Evolutionary conservation across 306 rosid species (phyloP).

Genomic region (Trichosanthes cucumerina): DNA sequence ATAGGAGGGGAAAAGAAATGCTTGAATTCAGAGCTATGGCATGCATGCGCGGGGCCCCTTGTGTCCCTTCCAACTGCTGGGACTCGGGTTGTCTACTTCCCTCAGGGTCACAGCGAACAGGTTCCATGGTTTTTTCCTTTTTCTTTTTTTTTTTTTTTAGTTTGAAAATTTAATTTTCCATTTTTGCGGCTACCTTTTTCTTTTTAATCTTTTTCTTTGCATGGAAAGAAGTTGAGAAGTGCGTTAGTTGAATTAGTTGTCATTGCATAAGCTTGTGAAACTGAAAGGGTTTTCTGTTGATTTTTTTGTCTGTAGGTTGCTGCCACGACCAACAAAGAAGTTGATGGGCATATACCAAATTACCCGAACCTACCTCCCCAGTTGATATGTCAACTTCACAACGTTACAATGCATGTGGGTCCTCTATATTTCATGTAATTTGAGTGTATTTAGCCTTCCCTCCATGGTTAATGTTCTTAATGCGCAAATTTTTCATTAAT

Average conservation of each 20-base stretch:
- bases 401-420: slow-evolving; percentile 80
- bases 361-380: slow-evolving; percentile 77
- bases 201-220: neutral
- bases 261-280: neutral
- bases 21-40: slow-evolving; percentile 94
- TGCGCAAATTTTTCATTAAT: neutral
- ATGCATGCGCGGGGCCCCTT: slow-evolving; percentile 89
- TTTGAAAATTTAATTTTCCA: neutral
- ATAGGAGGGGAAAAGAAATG: slow-evolving; percentile 67
- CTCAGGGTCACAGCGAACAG: slow-evolving; percentile 96
- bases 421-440: slow-evolving; percentile 3
- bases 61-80: slow-evolving; percentile 70
- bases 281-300: neutral
- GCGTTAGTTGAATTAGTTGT: neutral
- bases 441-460: slow-evolving; percentile 7
- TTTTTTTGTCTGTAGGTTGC: slow-evolving; percentile 37
- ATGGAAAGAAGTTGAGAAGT: neutral
- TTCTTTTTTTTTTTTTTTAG: neutral
- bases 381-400: slow-evolving; percentile 78
- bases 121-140: slow-evolving; percentile 10
- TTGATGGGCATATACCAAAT: slow-evolving; percentile 74
- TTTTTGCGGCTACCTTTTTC: neutral
- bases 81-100: slow-evolving; percentile 77
- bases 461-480: neutral
- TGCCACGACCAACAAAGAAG: slow-evolving; percentile 69